Base-by-base conservation (phyloP, 2,329 filamentous ascomycete genomes). In the Beauveria asiatica region DNA sequence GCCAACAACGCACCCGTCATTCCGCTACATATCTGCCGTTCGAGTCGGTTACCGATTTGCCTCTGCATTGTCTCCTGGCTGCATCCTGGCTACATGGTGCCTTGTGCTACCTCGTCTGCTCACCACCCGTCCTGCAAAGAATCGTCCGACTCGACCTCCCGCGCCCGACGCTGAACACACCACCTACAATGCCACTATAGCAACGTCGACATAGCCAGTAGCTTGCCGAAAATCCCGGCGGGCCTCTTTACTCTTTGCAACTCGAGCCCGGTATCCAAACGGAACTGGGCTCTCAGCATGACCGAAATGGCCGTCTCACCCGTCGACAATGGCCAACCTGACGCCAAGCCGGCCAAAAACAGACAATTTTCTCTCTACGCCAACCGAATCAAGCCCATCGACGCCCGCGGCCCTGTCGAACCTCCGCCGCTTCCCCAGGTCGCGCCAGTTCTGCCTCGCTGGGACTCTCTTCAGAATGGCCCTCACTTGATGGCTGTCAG, bases 371-470 rank as follows among this genome's bases (percentile, higher is more conserved):
- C 59, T 39, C 48, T 61, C 48, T 61, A 61, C 48, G 59, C 59
- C 11, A 52, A 23, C 30, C 45, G 59, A 45, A 57, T 61, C 53
- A 61, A 61, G 19, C 59, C 59, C 23, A 33, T 45, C 27, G 59
- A 61, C 17, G 53, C 41, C 25, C 25, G 37, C 13, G 21, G 11
- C 5, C 5, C 42, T 17, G 9, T 44, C 16, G 50, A 56, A 19
- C 39, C 42, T 5, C 53, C 48, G 17, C 45, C 55, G 11, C 53
- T 57, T 7, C 72, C 74, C 49, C 41, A 25, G 21, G 6, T 11
- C 4, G 67, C 74, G 50, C 72, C 75, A 48, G 64, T 73, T 27
- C 74, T 72, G 19, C 73, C 73, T 59, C 70, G 79, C 64, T 83
- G 80, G 79, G 80, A 80, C 58, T 77, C 76, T 21, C 69, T 62